Conservation (phyloP, 225 moss, liverwort and hornwort species). For the Thuidium tamariscinum region DNA sequence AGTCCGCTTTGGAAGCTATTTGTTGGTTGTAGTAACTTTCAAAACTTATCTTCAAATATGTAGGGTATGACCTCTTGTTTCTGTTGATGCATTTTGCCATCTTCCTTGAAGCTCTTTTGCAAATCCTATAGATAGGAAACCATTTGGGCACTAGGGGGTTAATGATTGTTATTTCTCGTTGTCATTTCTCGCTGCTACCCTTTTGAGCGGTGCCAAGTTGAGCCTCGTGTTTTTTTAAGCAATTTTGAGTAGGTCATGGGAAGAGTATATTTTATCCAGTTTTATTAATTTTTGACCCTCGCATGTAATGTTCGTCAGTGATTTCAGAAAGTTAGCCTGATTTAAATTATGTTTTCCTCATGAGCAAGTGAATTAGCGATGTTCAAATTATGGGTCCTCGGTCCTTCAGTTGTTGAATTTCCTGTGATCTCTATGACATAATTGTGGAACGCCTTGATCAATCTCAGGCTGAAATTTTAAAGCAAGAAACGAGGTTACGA, state of each 20-base stretch:
- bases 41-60: background rate
- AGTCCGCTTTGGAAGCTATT: background rate
- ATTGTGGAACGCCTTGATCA: background rate
- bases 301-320: background rate
- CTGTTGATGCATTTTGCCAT: background rate
- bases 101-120: background rate
- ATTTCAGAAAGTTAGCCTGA: no score
- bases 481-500: conserved; percentile 82
- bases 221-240: background rate
- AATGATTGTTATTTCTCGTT: background rate
- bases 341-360: no score
- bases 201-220: background rate
- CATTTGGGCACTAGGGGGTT: background rate
- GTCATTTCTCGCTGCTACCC: background rate
- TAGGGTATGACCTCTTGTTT: background rate
- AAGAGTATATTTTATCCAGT: background rate
- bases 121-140: background rate
- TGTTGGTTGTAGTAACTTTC: background rate
- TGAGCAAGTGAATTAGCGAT: background rate
- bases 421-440: background rate
- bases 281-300: background rate
- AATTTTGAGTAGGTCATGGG: background rate
- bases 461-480: conserved; percentile 68
- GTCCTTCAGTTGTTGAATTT: background rate
- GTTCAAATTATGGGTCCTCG: background rate